Evolutionary conservation across 1,284 basidiomycete species (phyloP).

Genomic region (Macrocystidia cucumis): DNA sequence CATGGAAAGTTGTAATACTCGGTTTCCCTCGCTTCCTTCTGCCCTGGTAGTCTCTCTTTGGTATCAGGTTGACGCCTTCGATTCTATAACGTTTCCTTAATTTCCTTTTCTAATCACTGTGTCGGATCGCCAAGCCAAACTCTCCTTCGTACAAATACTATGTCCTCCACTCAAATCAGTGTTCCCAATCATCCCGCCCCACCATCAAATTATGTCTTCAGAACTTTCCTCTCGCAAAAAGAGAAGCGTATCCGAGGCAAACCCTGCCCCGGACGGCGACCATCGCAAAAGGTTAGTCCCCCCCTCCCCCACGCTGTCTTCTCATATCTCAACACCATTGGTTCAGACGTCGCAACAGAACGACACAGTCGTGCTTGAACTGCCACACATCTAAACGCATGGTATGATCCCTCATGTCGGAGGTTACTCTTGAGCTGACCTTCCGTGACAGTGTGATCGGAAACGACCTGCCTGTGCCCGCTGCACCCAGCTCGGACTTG

Average conservation of each 20-base stretch:
- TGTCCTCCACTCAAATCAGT: slow-evolving; percentile 1
- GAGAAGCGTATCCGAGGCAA: slow-evolving; percentile 17
- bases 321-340: slow-evolving; percentile 2
- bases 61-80: slow-evolving; percentile 14
- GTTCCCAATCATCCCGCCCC: neutral
- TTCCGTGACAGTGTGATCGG: slow-evolving; percentile 50
- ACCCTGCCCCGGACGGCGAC: slow-evolving; percentile 24
- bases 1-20: slow-evolving; percentile 16
- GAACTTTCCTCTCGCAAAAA: slow-evolving; percentile 19
- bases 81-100: slow-evolving; percentile 14
- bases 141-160: slow-evolving; percentile 23
- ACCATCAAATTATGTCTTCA: slow-evolving; percentile 17
- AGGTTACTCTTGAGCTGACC: neutral
- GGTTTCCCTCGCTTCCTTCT: slow-evolving; percentile 19
- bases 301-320: slow-evolving; percentile 1
- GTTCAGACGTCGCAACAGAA: slow-evolving; percentile 32
- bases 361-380: slow-evolving; percentile 37
- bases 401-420: slow-evolving; percentile 42
- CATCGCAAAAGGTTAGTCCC: slow-evolving; percentile 30
- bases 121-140: slow-evolving; percentile 19
- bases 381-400: slow-evolving; percentile 72
- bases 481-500: slow-evolving; percentile 67
- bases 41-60: slow-evolving; percentile 17
- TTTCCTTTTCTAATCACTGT: slow-evolving; percentile 12
- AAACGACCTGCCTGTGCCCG: slow-evolving; percentile 62